Conservation (phyloP, 257 asterid genomes). For the Solanum peruvianum region DNA sequence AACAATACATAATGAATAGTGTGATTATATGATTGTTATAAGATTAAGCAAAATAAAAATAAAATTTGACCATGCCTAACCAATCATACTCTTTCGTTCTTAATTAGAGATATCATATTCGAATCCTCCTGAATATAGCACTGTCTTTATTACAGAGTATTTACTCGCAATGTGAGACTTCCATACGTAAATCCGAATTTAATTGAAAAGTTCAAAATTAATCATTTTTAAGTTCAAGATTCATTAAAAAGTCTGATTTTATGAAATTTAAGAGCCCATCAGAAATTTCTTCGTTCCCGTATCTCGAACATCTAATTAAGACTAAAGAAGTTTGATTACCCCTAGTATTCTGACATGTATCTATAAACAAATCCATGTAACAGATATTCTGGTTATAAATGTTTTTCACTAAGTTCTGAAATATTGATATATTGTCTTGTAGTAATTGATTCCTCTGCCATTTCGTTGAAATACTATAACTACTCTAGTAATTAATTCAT, state of each 20-base stretch:
- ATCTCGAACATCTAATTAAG: too few species aligned
- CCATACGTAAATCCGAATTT: too few species aligned
- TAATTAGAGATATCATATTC: too few species aligned
- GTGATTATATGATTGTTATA: not conserved
- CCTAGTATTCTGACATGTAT: not conserved
- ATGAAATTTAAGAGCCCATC: too few species aligned
- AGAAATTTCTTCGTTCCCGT: not conserved
- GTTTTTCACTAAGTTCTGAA: too few species aligned
- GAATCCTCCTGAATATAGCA: rapidly evolving
- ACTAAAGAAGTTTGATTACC: too few species aligned
- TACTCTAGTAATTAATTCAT: not conserved
- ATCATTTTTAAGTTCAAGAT: too few species aligned
- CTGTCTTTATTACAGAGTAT: too few species aligned
- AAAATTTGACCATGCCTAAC: not conserved
- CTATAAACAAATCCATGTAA: not conserved
- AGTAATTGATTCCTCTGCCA: not conserved
- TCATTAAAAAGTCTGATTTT: too few species aligned
- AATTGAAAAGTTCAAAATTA: too few species aligned
- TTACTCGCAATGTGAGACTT: too few species aligned
- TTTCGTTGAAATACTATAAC: not conserved
- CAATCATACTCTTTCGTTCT: too few species aligned
- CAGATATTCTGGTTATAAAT: not conserved
- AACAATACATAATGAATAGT: not conserved
- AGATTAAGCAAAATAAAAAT: not conserved
- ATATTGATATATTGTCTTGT: not conserved